Base-by-base conservation (phyloP, 441 rosid genomes). In the Populus hybrid region DNA sequence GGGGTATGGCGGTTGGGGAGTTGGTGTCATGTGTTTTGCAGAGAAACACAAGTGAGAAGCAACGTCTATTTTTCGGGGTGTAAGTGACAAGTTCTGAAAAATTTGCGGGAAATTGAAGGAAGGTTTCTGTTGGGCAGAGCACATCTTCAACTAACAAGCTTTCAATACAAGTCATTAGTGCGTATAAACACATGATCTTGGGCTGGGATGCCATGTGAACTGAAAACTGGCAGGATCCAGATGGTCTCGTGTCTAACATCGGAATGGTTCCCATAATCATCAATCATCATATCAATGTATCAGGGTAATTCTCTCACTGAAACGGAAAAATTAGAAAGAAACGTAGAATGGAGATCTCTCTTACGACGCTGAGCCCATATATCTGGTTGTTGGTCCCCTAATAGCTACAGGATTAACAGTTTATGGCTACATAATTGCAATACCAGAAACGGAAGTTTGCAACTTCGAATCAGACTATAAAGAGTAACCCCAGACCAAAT, bases 21-120 rank as follows among this genome's bases (percentile, higher is more conserved):
- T 89, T 89, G 90, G 92, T 90, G 79, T 89, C 95, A 81, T 71
- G 69, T 74, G 80, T 70, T 64, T 73, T 80, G 82, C 80, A 71
- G 77, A 19, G 67, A 74, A 63, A 72, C 68, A 59, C 71, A 76
- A 79, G 69, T 82, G 89, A 82, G 89, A 82, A 87, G 90, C 89
- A 88, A 87, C 34, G 84, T 82, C 75, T 72, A 67, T 8, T 7
- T 77, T 68, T 10, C 64, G 76, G 67, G 84, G 81, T 36, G 35
- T 3, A 24, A 79, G 21, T 69, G 73, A 66, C 69, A 76, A 71
- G 40, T 36, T 84, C 79, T 69, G 69, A 86, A 89, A 77, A 78
- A 80, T 87, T 93, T 86, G 95, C 97, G 89, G 95, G 90, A 87
- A 86, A 70, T 85, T 69, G 23, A 90, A 95, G 98, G 85, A 89